These are phyloP conservation scores for Vicia villosa DNA, from an alignment of 306 rosid species.

Conservation along the genomic window DNA sequence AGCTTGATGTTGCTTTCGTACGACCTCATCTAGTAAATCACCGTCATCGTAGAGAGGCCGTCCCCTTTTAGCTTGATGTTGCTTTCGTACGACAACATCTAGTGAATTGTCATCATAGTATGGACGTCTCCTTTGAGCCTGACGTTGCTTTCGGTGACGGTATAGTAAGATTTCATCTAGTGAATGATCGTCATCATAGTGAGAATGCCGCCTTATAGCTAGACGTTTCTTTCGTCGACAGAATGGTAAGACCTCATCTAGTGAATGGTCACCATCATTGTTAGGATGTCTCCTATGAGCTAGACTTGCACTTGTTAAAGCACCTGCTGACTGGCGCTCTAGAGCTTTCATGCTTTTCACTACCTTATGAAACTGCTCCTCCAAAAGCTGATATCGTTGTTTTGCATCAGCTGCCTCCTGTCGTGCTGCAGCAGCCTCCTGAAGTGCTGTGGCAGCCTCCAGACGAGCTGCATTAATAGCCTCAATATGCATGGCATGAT, in stretches of 20 bases:
- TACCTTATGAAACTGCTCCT: conserved; percentile 13
- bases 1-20: not conserved
- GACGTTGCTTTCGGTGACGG: not conserved
- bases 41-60: not conserved
- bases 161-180: not conserved
- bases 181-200: not conserved
- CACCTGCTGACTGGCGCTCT: conserved; percentile 7
- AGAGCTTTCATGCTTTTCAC: not conserved
- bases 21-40: not conserved
- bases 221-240: not conserved
- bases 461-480: not conserved
- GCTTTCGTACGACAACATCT: not conserved
- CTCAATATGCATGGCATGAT: not conserved
- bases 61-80: not conserved
- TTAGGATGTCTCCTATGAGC: not conserved
- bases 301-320: not conserved
- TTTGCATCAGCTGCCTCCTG: conserved; percentile 8
- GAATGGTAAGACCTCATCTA: not conserved
- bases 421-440: not conserved
- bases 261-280: not conserved
- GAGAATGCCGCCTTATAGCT: not conserved
- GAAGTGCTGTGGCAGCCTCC: not conserved
- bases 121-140: not conserved
- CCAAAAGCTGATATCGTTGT: conserved; percentile 13
- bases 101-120: not conserved